A percentile compares a stretch with the other conserved stretches of the same genome.
phyloP scores from a whole-genome alignment of 2,329 filamentous ascomycete genomes.

The Colletotrichum aenigma region DNA sequence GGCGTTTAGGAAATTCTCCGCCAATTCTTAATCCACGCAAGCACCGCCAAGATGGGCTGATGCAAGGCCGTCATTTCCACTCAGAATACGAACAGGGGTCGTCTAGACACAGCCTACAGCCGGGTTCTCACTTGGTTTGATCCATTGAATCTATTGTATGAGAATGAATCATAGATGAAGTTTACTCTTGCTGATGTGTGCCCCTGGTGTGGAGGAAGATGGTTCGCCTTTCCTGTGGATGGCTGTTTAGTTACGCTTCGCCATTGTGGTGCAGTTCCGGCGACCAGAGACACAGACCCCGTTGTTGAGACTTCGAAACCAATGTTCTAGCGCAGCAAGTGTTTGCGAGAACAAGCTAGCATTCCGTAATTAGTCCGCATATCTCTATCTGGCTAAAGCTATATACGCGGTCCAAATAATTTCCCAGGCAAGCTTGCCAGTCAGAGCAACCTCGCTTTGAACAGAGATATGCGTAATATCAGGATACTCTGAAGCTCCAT shows the following conservation, averaged over 20 bases:
- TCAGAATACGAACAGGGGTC: not conserved
- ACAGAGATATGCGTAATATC: not conserved
- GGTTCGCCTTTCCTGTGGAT: not conserved
- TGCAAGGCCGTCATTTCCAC: not conserved
- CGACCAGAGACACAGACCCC: not conserved
- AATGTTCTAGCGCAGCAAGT: not conserved
- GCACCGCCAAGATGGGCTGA: not conserved
- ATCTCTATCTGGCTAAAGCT: not conserved
- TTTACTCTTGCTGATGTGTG: not conserved
- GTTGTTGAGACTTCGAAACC: not conserved
- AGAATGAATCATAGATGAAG: not conserved
- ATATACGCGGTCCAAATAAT: not conserved
- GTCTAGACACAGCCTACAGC: not conserved
- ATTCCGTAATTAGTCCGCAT: not conserved
- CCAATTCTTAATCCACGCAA: not conserved
- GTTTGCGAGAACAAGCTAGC: not conserved
- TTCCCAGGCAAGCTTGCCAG: not conserved
- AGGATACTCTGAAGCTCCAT: not conserved
- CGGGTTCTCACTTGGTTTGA: not conserved
- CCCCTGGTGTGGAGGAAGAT: not conserved
- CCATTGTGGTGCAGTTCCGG: not conserved
- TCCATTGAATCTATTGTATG: not conserved
- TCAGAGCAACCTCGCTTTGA: not conserved
- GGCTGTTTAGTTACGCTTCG: not conserved
- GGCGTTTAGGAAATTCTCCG: not conserved